phyloP scores from a whole-genome alignment of 1,284 basidiomycete species.

The Trichosporon faecale region DNA sequence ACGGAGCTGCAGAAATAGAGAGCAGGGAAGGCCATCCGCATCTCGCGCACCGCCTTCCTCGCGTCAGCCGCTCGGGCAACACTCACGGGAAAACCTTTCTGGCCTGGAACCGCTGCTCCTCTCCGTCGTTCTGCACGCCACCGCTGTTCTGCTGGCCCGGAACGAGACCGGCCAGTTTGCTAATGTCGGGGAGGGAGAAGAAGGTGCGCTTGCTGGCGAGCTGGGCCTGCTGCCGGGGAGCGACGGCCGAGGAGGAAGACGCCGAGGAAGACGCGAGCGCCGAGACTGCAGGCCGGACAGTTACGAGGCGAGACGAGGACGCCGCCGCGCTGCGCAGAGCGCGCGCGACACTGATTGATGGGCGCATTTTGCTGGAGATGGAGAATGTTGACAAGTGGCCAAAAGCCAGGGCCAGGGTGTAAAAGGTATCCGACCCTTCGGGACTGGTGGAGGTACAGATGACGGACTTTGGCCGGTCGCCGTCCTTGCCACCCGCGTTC shows the following conservation, averaged over 20 bases:
- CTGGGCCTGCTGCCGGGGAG: not conserved
- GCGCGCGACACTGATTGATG: not conserved
- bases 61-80: too few species aligned
- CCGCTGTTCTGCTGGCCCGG: conserved; percentile 13
- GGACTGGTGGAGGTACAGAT: not conserved
- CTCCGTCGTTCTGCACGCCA: conserved; percentile 28
- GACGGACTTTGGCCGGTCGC: not conserved
- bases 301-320: not conserved
- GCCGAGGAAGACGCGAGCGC: not conserved
- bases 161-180: conserved; percentile 39
- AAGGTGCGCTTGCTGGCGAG: conserved; percentile 30
- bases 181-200: conserved; percentile 51
- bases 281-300: not conserved
- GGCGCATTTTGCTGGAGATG: not conserved
- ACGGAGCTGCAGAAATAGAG: too few species aligned
- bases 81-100: conserved; percentile 74
- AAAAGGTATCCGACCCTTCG: not conserved
- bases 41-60: too few species aligned
- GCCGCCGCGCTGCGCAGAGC: not conserved
- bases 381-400: not conserved
- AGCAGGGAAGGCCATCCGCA: too few species aligned
- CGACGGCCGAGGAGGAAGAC: not conserved
- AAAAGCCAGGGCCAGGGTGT: not conserved
- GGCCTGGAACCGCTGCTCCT: conserved; percentile 56
- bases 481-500: not conserved